Conservation (phyloP, 2,329 filamentous ascomycete genomes). For the Phialocephala subalpina region DNA sequence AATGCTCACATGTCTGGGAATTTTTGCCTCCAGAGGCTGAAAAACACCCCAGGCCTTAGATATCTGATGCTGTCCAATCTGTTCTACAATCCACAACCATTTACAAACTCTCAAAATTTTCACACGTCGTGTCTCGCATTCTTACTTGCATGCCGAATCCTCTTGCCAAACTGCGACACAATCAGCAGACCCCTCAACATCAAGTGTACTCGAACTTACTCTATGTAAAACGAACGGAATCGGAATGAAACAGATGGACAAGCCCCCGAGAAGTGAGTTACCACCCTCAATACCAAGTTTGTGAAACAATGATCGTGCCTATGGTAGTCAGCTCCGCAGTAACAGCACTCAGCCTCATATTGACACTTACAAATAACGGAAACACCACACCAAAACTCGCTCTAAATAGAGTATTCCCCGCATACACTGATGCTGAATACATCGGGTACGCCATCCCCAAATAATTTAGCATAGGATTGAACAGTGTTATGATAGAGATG, state of each 20-base stretch:
- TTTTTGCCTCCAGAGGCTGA: too few species aligned
- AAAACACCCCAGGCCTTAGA: too few species aligned
- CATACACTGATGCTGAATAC: not conserved
- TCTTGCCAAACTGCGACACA: not conserved
- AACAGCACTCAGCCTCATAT: not conserved
- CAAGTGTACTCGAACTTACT: not conserved
- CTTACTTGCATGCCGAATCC: not conserved
- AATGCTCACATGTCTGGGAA: too few species aligned
- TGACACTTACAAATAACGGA: not conserved
- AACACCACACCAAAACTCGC: not conserved
- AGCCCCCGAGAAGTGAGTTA: not conserved
- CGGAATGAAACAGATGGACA: not conserved
- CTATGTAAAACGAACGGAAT: not conserved
- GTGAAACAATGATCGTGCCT: slow-evolving; percentile 1
- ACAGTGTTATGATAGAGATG: not conserved
- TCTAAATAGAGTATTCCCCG: not conserved
- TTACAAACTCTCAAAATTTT: not conserved
- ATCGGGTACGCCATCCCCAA: not conserved
- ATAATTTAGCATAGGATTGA: slow-evolving; percentile 1
- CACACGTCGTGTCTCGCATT: not conserved
- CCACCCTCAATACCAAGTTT: not conserved
- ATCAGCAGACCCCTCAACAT: not conserved
- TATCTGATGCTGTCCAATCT: too few species aligned
- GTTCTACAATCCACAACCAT: too few species aligned
- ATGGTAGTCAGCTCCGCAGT: not conserved